Percentiles rank a stretch among this genome's conserved stretches.
Evolutionary conservation across 305 asterid genomes (phyloP).

Genomic region (Fraxinus sp.): DNA sequence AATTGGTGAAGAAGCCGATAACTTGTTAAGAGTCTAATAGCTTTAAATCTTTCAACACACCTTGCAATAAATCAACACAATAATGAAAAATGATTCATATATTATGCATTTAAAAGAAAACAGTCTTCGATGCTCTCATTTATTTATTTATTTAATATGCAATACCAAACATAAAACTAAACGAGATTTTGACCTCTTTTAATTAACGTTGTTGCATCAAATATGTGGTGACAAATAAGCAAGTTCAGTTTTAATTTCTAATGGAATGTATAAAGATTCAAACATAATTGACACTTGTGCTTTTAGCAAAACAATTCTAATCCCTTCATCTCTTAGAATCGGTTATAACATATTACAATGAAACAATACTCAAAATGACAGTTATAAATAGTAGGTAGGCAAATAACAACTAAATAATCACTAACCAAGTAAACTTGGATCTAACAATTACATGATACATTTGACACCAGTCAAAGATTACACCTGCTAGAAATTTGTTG

Average conservation of each 20-base stretch:
- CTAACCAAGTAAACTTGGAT: not conserved
- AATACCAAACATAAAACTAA: not conserved
- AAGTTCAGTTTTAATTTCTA: not conserved
- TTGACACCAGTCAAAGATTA: not conserved
- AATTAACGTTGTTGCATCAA: not conserved
- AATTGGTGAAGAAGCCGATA: no score
- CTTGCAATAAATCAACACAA: no score
- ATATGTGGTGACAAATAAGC: not conserved
- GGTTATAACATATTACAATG: not conserved
- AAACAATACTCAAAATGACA: not conserved
- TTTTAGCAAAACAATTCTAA: not conserved
- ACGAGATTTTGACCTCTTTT: not conserved
- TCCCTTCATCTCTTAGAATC: not conserved
- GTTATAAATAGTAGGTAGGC: not conserved
- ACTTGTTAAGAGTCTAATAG: no score
- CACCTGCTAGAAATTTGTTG: not conserved
- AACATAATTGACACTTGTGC: not conserved
- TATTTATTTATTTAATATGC: not conserved
- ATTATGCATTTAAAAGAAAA: not conserved
- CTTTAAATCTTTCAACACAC: no score
- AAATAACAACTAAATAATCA: not conserved
- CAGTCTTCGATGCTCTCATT: not conserved
- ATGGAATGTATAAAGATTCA: not conserved
- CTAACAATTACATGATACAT: not conserved
- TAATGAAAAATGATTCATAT: not conserved